Conservation (phyloP, 2,329 filamentous ascomycete genomes). For the Xylariaceae sp. region DNA sequence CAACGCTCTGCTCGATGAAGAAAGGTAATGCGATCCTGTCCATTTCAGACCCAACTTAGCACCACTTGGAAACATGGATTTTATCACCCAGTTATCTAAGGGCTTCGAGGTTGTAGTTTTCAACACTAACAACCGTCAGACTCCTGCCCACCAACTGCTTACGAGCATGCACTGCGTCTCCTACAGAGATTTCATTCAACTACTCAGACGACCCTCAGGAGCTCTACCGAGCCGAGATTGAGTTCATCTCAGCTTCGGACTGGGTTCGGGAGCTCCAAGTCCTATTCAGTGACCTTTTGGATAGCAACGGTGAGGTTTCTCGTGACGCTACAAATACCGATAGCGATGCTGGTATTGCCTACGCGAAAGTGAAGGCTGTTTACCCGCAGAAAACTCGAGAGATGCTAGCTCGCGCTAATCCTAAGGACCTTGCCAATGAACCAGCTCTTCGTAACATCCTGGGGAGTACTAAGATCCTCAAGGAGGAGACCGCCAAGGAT, state of each 20-base stretch:
- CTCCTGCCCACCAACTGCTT: slow-evolving; percentile 37
- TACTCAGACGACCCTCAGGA: slow-evolving; percentile 34
- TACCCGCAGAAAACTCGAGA: slow-evolving; percentile 38
- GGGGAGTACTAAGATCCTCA: slow-evolving; percentile 33
- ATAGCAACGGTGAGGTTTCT: slow-evolving; percentile 32
- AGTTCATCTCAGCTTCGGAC: slow-evolving; percentile 36
- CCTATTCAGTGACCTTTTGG: slow-evolving; percentile 33
- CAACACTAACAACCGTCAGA: slow-evolving; percentile 20
- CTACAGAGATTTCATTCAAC: slow-evolving; percentile 39
- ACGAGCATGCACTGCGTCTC: slow-evolving; percentile 38
- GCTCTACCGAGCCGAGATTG: slow-evolving; percentile 38
- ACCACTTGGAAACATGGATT: neutral
- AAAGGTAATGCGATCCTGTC: slow-evolving; percentile 44
- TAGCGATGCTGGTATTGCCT: slow-evolving; percentile 37
- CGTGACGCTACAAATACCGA: slow-evolving; percentile 30
- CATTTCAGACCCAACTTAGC: neutral
- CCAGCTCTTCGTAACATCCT: slow-evolving; percentile 33
- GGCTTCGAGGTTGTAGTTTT: neutral
- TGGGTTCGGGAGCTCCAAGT: slow-evolving; percentile 35
- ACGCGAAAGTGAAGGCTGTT: slow-evolving; percentile 38
- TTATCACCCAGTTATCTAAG: neutral
- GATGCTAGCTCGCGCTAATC: slow-evolving; percentile 32
- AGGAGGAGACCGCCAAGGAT: slow-evolving; percentile 25
- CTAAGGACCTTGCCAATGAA: slow-evolving; percentile 31
- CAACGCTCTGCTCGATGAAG: slow-evolving; percentile 67